Base-by-base conservation (phyloP, 2,329 filamentous ascomycete species). In the Ascochyta pisi region DNA sequence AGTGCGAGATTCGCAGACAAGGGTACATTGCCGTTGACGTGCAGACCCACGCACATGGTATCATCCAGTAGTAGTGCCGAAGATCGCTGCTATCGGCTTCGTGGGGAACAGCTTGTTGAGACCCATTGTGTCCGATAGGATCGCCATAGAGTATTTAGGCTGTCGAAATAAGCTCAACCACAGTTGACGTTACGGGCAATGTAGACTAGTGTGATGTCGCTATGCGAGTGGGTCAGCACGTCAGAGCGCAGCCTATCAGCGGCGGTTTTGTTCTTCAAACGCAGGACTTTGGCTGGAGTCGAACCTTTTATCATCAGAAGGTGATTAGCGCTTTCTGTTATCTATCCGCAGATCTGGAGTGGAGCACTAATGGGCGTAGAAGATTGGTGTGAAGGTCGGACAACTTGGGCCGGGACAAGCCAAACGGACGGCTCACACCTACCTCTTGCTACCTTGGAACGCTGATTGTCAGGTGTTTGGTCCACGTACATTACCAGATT, bases 331-430 rank as follows among this genome's bases (percentile, higher is more conserved):
- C n/a, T 31, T 31, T 31, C 12, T 31, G 12, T 5, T 31, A 31
- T 31, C 29, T 31, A 31, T 31, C 29, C 12, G 12, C 29, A 31
- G 5, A 12, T 31, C 29, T 31, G 29, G 29, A 29, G 27, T 29
- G 2, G 27, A 31, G 29, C 29, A 31, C 12, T 12, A 31, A 31
- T 12, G 29, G 12, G 4, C 29, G 4, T 15, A 47, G 9, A 19
- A 41, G 13, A 71, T 64, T 0, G 71, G 71, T 27, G 54, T 66
- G 74, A 50, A 67, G 75, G 16, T 59, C 63, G 54, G 75, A 74
- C 37, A 47, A 50, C 2, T 61, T 57, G 12, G 19, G 19, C 19
- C 19, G 19, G 19, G 19, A 19, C 19, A 19, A 19, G 19, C 19
- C 19, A 3, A 62, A 16, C 1, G 75, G 75, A 67, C 29, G 12